Evolutionary conservation across 345 rosid genomes (phyloP), one percentile per base, ranked within the genome.

Genomic region (Lepidium didymum): DNA sequence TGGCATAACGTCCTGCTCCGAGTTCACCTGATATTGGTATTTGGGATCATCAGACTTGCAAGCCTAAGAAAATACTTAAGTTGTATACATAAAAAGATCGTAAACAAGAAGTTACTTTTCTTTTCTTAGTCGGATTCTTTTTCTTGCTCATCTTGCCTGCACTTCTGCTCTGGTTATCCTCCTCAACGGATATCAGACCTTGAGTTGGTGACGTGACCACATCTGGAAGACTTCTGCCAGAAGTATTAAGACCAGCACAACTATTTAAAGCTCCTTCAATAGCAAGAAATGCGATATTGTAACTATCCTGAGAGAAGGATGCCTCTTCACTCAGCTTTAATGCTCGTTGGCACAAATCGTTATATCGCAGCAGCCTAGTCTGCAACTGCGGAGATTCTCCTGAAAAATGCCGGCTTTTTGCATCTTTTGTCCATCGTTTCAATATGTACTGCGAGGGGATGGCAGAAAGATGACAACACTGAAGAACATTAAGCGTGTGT

Each of bases 341-440:
- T 1, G 83, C 86, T 61, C 78, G 63, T 51, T 82, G 78, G 72
- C 85, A 82, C 62, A 86, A 59, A 61, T 78, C 81, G 42, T 82
- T 82, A 65, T 84, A 86, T 51, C 89, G 78, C 45, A 81, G 87
- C 37, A 77, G 70, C 71, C 87, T 81, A 15, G 82, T 79, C 44
- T 81, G 87, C 52, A 82, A 69, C 72, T 75, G 84, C 37, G 70
- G 85, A 73, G 85, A 78, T 56, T 79, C 89, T 38, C 68, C 81
- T 15, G 79, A 2, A 49, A 79, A 56, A 36, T 78, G 80, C 65
- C 77, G 74, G 79, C 66, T 74, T 70, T 81, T 86, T 36, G 84
- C 92, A 52, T 81, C 89, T 77, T 84, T 86, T n/a, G 89, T 86
- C 92, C 92, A 86, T 38, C 92, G 74, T 60, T 84, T 86, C 76